Evolutionary conservation across 345 rosid species (phyloP).

Genomic region (Arabidopsis thaliana): DNA sequence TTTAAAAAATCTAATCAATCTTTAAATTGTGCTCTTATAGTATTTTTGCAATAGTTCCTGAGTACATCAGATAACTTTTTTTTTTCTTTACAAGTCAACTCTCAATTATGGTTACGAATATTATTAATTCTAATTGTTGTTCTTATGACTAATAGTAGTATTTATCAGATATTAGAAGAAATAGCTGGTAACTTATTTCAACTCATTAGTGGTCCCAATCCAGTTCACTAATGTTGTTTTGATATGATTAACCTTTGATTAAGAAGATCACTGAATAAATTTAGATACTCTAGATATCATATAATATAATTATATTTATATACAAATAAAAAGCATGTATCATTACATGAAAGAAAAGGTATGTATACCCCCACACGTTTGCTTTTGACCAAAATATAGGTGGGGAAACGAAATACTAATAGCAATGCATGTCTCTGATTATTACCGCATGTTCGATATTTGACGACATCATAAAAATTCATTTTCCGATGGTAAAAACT

Average conservation of each 20-base stretch:
- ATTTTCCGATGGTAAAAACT: conserved; percentile 9
- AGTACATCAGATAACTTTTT: conserved; percentile 6
- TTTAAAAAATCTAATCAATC: background rate
- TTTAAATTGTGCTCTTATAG: background rate
- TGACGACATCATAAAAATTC: conserved; percentile 37
- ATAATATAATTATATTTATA: background rate
- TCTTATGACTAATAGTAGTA: background rate
- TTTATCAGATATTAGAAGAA: conserved; percentile 18
- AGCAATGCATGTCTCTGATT: conserved; percentile 31
- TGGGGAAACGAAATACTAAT: background rate
- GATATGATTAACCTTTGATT: conserved; percentile 33
- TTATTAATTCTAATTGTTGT: background rate
- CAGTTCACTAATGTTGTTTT: conserved; percentile 30
- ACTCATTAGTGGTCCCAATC: conserved; percentile 30
- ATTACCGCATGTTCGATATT: conserved; percentile 40
- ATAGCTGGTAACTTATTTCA: conserved; percentile 18
- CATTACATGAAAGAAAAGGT: conserved; percentile 20
- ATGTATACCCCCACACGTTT: conserved; percentile 25
- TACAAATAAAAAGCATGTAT: conserved; percentile 30
- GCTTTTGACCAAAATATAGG: conserved; percentile 38
- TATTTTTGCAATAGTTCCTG: background rate
- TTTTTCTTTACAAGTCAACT: conserved; percentile 34
- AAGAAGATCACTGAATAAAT: conserved; percentile 9
- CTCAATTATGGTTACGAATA: background rate
- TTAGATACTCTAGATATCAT: conserved; percentile 20